Evolutionary conservation across 2,329 filamentous ascomycete genomes (phyloP), one percentile per base, ranked within the genome.

Genomic region (Dothiorella sarmentorum): DNA sequence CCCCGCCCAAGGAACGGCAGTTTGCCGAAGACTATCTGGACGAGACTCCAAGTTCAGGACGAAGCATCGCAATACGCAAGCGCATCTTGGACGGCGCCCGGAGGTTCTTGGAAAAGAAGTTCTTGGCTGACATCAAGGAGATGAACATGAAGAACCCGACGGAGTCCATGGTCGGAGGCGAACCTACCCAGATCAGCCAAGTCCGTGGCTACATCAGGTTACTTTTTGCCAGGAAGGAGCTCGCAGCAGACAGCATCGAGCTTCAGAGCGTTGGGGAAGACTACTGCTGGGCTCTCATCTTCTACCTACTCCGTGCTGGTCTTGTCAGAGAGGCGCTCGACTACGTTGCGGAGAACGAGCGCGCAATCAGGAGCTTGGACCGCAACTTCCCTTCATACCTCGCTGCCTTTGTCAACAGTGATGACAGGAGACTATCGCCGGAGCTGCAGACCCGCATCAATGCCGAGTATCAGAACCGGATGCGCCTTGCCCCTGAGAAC

Each of bases 271-370:
- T 69, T 13, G 73, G 86, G 40, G 85, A 89, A 53, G 92, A 96
- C 70, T 94, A 88, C 68, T 88, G 92, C 63, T 99, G 94, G 94
- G 91, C 92, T 42, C 82, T 97, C 51, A 86, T 99, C 43, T 99
- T 95, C 77, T 97, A 91, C 73, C 82, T 97, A 38, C 78, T 99
- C 22, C 86, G 94, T 44, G 88, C 88, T 62, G 94, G 94, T 51
- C 87, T 96, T 64, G 81, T 94, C 55, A 82, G 82, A 15, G 93
- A 97, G 72, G 93, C 93, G 15, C 86, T 89, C 27, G 83, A 89
- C 63, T 99, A 97, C 71, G 90, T 97, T 60, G 87, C 87, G 66
- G 83, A 85, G 63, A 89, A 93, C 69, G 84, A 85, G 65, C 84
- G 82, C 65, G 88, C 90, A 61, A 97, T 99, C 80, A 85, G 90